Evolutionary conservation across 2,329 filamentous ascomycete species (phyloP), one percentile per base, ranked within the genome.

Genomic region (Fusarium goolgardi): DNA sequence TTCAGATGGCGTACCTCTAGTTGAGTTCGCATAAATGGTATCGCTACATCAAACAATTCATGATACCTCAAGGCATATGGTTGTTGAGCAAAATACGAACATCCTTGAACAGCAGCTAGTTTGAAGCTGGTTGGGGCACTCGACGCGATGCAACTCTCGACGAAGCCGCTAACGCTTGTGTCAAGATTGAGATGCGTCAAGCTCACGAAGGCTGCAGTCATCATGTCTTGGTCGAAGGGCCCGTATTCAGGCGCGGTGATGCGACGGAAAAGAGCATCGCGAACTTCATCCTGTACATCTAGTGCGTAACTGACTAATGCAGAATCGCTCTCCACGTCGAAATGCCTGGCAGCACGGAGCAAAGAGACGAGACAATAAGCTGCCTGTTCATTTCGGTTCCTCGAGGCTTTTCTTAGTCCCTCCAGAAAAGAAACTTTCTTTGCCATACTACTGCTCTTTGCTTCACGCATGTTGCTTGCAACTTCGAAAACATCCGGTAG

Each of bases 401-500:
- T 83, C 53, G 91, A 77, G 21, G 86, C 81, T 73, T 91, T 91
- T 70, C 87, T 82, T 15, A 91, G 76, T 41, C 82, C 83, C 62
- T 91, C 89, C 18, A 91, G 79, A 67, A 91, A 91, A 5, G 84
- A 82, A 8, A 90, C 86, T 72, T 90, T 90, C 77, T 91, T 91
- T 18, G 84, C 81, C 75, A 91, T 86, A 69, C 85, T 84, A 55
- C 83, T 82, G 69, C 84, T 86, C 75, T 89, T 90, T 31, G 84
- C 84, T 66, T 90, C 88, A 59, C 88, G 83, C 75, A 91, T 81
- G 75, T 89, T 89, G 76, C 88, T 90, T 27, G 88, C 89, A 34
- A 91, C 87, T 76, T 90, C 88, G 67, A 91, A 91, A 8, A 91
- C 86, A 69, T 91, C 89, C 6, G 89, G 89, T 11, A 90, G 79